Evolutionary conservation across 805 yeast genomes (phyloP).

Genomic region (Saccharomycopsis sp.): DNA sequence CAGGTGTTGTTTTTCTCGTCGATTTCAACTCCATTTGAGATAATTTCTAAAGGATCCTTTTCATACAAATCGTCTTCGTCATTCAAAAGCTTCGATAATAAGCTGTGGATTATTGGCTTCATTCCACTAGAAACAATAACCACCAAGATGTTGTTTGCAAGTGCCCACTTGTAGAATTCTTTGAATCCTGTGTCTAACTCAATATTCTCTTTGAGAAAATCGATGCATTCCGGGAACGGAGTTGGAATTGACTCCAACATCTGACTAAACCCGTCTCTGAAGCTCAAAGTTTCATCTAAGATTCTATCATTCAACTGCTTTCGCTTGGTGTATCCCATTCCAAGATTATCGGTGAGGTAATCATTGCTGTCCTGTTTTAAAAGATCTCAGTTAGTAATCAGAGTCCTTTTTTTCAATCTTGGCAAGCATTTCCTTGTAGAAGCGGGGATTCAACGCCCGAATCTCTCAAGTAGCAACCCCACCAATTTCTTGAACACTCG

Average conservation of each 20-base stretch:
- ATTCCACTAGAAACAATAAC: conserved; percentile 89
- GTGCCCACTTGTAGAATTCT: conserved; percentile 74
- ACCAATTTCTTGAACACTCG: not conserved
- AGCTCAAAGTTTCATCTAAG: conserved; percentile 56
- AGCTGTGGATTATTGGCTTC: conserved; percentile 82
- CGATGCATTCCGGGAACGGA: conserved; percentile 80
- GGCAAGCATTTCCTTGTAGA: no score
- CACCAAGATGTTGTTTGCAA: conserved; percentile 64
- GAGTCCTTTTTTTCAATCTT: not conserved
- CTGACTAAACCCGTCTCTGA: conserved; percentile 74
- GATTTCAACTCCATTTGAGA: conserved; percentile 67
- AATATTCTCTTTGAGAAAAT: conserved; percentile 55
- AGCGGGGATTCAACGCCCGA: no score
- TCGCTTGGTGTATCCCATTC: conserved; percentile 72
- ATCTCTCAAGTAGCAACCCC: no score
- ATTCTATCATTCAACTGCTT: conserved; percentile 63
- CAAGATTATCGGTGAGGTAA: conserved; percentile 78
- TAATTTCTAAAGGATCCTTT: conserved; percentile 58
- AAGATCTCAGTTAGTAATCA: not conserved
- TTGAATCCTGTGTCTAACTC: conserved; percentile 87
- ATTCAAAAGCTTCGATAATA: conserved; percentile 48
- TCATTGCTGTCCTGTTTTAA: conserved; percentile 70
- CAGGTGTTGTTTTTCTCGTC: conserved; percentile 45
- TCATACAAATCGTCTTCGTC: conserved; percentile 54
- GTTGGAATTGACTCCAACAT: conserved; percentile 68